phyloP scores from a whole-genome alignment of 2,329 filamentous ascomycete genomes.

The Fusarium solani-melongenae region DNA sequence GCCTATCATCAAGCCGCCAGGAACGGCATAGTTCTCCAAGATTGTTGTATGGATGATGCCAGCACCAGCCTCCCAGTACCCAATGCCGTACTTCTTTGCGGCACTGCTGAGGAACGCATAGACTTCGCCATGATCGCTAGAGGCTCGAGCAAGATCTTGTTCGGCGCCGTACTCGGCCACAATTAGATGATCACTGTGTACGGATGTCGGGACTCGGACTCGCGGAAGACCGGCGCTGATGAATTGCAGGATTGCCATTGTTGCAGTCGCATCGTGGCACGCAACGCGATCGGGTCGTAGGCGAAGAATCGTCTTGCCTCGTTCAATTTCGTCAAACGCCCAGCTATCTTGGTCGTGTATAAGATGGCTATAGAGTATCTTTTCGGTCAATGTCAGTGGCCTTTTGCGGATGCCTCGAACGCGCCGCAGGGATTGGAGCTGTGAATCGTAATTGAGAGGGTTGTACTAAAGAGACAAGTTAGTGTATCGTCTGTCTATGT shows the following conservation, averaged over 20 bases:
- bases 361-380: slow-evolving; percentile 52
- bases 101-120: slow-evolving; percentile 53
- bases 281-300: slow-evolving; percentile 53
- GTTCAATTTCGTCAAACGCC: slow-evolving; percentile 44
- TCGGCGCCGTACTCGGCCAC: slow-evolving; percentile 30
- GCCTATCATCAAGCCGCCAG: slow-evolving; percentile 50
- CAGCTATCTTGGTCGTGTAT: slow-evolving; percentile 43
- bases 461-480: slow-evolving; percentile 18
- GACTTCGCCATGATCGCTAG: slow-evolving; percentile 43
- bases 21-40: slow-evolving; percentile 54
- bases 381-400: slow-evolving; percentile 51
- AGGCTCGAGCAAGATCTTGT: slow-evolving; percentile 2
- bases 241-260: slow-evolving; percentile 56
- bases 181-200: slow-evolving; percentile 55
- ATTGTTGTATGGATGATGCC: slow-evolving; percentile 54
- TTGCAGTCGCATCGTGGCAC: slow-evolving; percentile 55
- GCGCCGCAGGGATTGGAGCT: slow-evolving; percentile 21
- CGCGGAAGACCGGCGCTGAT: slow-evolving; percentile 53
- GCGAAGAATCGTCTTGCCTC: slow-evolving; percentile 51
- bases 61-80: slow-evolving; percentile 51
- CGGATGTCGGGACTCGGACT: slow-evolving; percentile 51
- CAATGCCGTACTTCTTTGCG: slow-evolving; percentile 59
- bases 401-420: slow-evolving; percentile 36
- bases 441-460: slow-evolving; percentile 27
- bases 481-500: background rate